These are phyloP conservation scores for Remersonia thermophila DNA, from an alignment of 2,329 filamentous ascomycete species.

Conservation along the genomic window DNA sequence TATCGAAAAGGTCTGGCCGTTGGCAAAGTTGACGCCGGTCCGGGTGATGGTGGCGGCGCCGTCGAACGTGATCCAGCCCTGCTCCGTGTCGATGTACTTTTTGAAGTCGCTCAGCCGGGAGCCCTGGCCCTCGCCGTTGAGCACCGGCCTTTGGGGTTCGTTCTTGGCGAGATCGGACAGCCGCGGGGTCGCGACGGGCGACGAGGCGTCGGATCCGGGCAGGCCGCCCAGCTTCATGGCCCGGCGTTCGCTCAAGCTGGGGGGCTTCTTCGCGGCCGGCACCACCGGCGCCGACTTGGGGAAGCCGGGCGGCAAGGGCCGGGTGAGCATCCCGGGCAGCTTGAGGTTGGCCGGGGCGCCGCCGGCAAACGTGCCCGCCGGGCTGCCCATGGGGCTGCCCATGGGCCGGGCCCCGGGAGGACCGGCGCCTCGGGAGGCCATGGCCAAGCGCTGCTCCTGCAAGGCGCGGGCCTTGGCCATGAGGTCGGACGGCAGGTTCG, in stretches of 20 bases:
- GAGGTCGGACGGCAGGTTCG: conserved; percentile 28
- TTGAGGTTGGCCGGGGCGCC: conserved; percentile 32
- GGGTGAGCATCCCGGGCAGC: conserved; percentile 28
- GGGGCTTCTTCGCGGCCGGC: conserved; percentile 28
- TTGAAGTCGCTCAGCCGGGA: conserved; percentile 49
- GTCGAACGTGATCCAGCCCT: conserved; percentile 82
- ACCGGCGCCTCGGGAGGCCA: conserved; percentile 16
- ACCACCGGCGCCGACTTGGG: conserved; percentile 41
- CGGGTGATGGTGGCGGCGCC: conserved; percentile 84
- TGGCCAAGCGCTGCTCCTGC: conserved; percentile 24
- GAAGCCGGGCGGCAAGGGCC: conserved; percentile 37
- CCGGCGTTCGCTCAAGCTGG: conserved; percentile 55
- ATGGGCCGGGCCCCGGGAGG: conserved; percentile 9
- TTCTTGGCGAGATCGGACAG: conserved; percentile 28
- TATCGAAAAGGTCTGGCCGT: conserved; percentile 81
- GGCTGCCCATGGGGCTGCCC: conserved; percentile 3
- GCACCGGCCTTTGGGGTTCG: conserved; percentile 9
- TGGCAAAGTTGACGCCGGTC: conserved; percentile 83
- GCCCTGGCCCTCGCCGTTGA: conserved; percentile 27
- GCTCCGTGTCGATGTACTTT: conserved; percentile 82
- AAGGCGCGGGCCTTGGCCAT: conserved; percentile 28
- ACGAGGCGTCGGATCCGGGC: conserved; percentile 25
- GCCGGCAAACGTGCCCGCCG: conserved; percentile 25
- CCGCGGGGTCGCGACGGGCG: conserved; percentile 28
- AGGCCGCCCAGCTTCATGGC: conserved; percentile 44